Base-by-base conservation (phyloP, 2,329 filamentous ascomycete genomes). In the Rhexocercosporidium sp. region DNA sequence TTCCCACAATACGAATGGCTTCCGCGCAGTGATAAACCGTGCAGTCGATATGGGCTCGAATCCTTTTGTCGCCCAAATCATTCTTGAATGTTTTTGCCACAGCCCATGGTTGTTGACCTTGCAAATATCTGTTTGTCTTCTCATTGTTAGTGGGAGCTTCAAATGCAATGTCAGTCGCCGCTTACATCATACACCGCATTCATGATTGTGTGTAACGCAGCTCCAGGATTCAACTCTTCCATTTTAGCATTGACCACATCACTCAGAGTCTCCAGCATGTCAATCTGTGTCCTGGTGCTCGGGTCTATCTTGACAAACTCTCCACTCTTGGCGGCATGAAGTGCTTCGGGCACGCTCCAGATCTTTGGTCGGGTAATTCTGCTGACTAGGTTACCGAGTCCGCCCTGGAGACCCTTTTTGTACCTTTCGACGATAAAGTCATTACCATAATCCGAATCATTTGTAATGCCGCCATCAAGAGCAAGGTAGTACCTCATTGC, bases 391-490 rank as follows among this genome's bases (percentile, higher is more conserved):
- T 97, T 98, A 1, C 96, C 96, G 5, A 98, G 81, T 0, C 91
- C 91, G 46, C 86, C 84, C 76, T 92, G 90, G 31, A 99, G 83
- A 34, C 89, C 85, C 75, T 94, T 96, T 76, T 91, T 91, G 79
- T 98, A 97, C 66, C 88, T 84, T 16, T 87, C 83, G 53, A 91
- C 88, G 69, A 99, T 91, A 67, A 87, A 84, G 16, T 85, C 80
- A 77, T 98, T 99, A 69, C 90, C 90, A 76, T 98, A 99, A 77
- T 94, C 89, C 34, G 93, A 86, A 77, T 99, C 96, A 65, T 92
- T 83, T 16, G 82, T 81, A 39, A 97, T 87, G 25, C 90, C 92
- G 49, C 93, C 94, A 69, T 94, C 90, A 69, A 91, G 87, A 70
- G 93, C 87, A 71, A 99, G 86, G 78, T 95, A 99, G 80, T 92